Conservation (phyloP, 352 stramenopile genomes). For the Achlya hypogyna region DNA sequence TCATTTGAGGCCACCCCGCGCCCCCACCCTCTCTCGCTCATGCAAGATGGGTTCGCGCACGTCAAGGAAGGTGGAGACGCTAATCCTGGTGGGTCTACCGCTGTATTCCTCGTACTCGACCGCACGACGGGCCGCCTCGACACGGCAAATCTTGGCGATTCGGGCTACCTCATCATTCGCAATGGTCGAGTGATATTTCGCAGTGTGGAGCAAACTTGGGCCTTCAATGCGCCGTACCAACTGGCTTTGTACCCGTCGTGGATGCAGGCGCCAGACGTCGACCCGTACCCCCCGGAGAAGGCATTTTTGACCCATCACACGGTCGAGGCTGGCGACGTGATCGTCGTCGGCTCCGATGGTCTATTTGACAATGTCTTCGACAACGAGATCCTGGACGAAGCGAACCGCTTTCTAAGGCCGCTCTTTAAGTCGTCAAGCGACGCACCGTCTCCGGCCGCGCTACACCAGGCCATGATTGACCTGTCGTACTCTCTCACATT, state of each 20-base stretch:
- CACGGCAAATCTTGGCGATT: conserved; percentile 14
- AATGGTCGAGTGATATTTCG: background rate
- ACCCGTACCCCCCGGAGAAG: conserved; percentile 4
- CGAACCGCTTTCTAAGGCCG: background rate
- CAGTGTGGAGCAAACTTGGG: conserved; percentile 11
- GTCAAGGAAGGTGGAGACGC: conserved; percentile 4
- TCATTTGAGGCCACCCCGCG: background rate
- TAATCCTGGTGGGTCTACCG: conserved; percentile 9
- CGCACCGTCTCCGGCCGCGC: background rate
- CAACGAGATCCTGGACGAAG: conserved; percentile 14
- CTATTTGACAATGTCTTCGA: conserved; percentile 22
- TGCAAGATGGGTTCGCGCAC: conserved; percentile 5
- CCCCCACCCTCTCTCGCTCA: background rate
- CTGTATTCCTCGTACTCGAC: conserved; percentile 10
- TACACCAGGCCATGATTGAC: conserved; percentile 12
- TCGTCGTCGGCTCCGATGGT: conserved; percentile 20
- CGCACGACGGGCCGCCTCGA: background rate
- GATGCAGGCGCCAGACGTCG: background rate
- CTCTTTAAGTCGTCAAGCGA: background rate
- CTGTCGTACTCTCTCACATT: conserved; percentile 9
- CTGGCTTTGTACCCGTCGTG: conserved; percentile 9
- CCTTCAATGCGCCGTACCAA: conserved; percentile 14
- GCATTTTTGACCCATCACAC: background rate
- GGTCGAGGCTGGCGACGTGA: conserved; percentile 16
- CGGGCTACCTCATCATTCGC: conserved; percentile 14